Evolutionary conservation across 495 filamentous ascomycete genomes (phyloP).

Genomic region (Podospora fimiseda): DNA sequence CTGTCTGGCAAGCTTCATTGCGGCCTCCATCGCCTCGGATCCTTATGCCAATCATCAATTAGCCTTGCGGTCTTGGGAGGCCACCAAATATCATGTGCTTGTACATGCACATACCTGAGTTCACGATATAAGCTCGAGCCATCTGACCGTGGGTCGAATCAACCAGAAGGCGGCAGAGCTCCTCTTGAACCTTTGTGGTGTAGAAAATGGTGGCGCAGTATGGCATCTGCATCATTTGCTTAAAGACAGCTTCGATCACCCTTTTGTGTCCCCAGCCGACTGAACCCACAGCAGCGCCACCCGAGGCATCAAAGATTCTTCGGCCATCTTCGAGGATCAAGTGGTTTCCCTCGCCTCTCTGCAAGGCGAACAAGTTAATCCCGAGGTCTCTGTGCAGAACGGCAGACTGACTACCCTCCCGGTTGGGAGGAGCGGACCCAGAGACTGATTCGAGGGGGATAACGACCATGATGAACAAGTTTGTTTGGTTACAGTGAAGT

Average conservation of each 20-base stretch:
- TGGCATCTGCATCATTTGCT: constrained; percentile 33
- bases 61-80: too few species aligned
- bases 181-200: constrained; percentile 33
- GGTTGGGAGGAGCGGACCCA: not conserved
- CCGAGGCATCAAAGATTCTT: constrained; percentile 56
- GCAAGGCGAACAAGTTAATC: constrained; percentile 18
- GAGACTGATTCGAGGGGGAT: constrained; percentile 9
- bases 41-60: too few species aligned
- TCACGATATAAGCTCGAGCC: constrained; percentile 42
- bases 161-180: constrained; percentile 37
- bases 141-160: constrained; percentile 41
- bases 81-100: too few species aligned
- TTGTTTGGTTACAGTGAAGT: too few species aligned
- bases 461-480: constrained; percentile 17
- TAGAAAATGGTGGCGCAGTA: constrained; percentile 44
- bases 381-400: constrained; percentile 32
- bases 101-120: constrained; percentile 60
- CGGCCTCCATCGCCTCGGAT: constrained; percentile 35
- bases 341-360: constrained; percentile 31
- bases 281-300: constrained; percentile 50
- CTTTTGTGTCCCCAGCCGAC: constrained; percentile 43
- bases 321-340: constrained; percentile 51
- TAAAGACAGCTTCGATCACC: constrained; percentile 38
- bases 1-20: constrained; percentile 61
- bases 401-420: constrained; percentile 17